Conservation (phyloP, 1,284 basidiomycete genomes). For the Microbotryum lychnidis-dioicae region DNA sequence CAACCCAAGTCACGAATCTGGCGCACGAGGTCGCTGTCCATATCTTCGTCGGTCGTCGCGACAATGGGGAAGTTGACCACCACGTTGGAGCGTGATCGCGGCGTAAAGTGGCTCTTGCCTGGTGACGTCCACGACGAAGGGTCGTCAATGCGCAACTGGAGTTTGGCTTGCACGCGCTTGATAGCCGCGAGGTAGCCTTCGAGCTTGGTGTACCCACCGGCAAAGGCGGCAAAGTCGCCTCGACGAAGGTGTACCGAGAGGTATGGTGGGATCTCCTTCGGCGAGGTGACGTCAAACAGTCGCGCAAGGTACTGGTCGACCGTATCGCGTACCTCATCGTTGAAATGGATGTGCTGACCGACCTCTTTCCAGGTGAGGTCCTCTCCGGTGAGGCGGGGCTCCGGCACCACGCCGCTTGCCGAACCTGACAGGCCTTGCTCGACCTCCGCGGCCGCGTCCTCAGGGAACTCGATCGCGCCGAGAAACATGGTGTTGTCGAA, state of each 20-base stretch:
- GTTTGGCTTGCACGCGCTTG: background rate
- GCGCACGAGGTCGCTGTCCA: conserved; percentile 14
- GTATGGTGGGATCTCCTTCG: conserved; percentile 20
- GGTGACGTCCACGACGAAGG: conserved; percentile 14
- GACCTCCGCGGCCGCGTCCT: background rate
- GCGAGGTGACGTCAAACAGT: conserved; percentile 9
- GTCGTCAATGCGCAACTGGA: conserved; percentile 19
- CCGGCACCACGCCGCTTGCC: background rate
- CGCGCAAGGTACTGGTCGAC: conserved; percentile 19
- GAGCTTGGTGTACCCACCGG: conserved; percentile 18
- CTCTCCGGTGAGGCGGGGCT: conserved; percentile 18
- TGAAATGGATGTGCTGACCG: conserved; percentile 26
- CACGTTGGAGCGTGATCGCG: background rate
- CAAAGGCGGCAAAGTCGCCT: conserved; percentile 27
- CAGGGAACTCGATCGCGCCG: conserved; percentile 24
- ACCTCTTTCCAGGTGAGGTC: conserved; percentile 20
- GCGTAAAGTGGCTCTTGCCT: background rate
- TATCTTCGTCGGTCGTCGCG: conserved; percentile 27
- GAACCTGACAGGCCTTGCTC: background rate
- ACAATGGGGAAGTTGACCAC: conserved; percentile 18
- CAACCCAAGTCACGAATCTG: conserved; percentile 21
- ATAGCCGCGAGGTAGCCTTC: conserved; percentile 21
- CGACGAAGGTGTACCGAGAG: conserved; percentile 28
- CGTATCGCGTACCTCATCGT: background rate
- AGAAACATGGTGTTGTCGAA: conserved; percentile 31